Percentiles rank a stretch among this genome's conserved stretches.
Evolutionary conservation across 2,329 filamentous ascomycete genomes (phyloP).

Genomic region (Cyphellophora attinorum): DNA sequence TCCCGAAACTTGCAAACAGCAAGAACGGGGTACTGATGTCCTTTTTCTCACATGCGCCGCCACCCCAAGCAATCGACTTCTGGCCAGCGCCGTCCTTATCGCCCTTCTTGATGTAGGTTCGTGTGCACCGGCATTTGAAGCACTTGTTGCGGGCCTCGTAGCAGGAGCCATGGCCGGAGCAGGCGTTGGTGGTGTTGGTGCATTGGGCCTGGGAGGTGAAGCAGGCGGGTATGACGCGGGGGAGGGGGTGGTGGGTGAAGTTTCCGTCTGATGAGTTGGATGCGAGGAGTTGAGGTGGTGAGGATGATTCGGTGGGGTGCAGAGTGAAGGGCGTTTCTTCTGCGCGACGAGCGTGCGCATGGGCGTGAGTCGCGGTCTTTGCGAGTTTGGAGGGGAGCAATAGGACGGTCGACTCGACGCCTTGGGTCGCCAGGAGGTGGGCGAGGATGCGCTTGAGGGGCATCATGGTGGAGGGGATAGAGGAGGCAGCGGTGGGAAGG

Average conservation of each 20-base stretch:
- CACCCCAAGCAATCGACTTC: constrained; percentile 69
- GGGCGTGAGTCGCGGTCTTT: constrained; percentile 6
- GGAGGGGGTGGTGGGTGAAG: constrained; percentile 23
- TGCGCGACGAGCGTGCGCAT: constrained; percentile 4
- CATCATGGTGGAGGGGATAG: constrained; percentile 7
- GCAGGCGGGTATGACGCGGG: constrained; percentile 57
- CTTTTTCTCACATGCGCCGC: constrained; percentile 78
- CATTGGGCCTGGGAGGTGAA: constrained; percentile 64
- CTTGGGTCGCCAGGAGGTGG: constrained; percentile 39
- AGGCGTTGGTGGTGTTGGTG: constrained; percentile 60
- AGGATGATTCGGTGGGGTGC: constrained; percentile 7
- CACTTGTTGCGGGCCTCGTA: constrained; percentile 58
- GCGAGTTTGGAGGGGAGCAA: constrained; percentile 35
- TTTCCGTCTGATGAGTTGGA: constrained; percentile 28
- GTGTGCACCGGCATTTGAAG: constrained; percentile 69
- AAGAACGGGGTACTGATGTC: constrained; percentile 86
- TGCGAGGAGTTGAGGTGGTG: constrained; percentile 20
- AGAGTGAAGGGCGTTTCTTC: constrained; percentile 16
- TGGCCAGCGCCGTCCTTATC: constrained; percentile 40
- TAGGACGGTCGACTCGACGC: constrained; percentile 49
- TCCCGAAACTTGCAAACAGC: constrained; percentile 66
- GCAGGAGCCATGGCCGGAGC: constrained; percentile 75
- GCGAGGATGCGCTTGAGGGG: constrained; percentile 24
- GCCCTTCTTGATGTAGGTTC: constrained; percentile 42
- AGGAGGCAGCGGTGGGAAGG: constrained; percentile 27